Percentiles rank a stretch among this genome's conserved stretches.
Conservation (phyloP, 2,329 filamentous ascomycete species). For the Fusarium sacchari region DNA sequence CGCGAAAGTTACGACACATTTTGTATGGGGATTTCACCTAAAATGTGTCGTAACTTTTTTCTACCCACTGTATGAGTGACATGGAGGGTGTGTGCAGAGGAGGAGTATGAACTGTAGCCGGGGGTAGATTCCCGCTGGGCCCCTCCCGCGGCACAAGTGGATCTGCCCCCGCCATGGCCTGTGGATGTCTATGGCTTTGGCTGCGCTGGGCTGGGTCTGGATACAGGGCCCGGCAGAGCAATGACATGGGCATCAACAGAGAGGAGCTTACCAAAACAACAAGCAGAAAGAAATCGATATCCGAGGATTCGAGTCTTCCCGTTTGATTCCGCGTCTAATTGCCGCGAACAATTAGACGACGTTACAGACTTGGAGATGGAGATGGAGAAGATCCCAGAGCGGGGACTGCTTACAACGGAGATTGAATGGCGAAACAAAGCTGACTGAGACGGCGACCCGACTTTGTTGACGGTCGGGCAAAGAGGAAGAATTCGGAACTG, state of each 20-base stretch:
- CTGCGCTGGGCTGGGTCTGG: constrained; percentile 2
- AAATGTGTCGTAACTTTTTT: too few relatives aligned
- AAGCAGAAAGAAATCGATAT: constrained; percentile 29
- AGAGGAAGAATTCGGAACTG: constrained; percentile 18
- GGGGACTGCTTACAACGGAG: constrained; percentile 14
- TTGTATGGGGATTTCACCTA: too few relatives aligned
- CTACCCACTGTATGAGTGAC: too few relatives aligned
- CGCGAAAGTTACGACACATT: too few relatives aligned
- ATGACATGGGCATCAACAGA: constrained; percentile 16
- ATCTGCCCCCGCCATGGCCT: constrained; percentile 17
- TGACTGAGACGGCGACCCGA: constrained; percentile 23
- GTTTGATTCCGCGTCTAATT: constrained; percentile 23
- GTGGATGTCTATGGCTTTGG: background rate
- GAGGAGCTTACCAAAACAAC: constrained; percentile 34
- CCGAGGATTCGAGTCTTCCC: constrained; percentile 10
- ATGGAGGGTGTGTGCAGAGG: constrained; percentile 12
- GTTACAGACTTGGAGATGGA: constrained; percentile 2
- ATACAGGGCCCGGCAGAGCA: constrained; percentile 15
- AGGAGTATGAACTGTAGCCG: constrained; percentile 28
- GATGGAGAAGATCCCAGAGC: background rate
- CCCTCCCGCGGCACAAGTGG: constrained; percentile 34
- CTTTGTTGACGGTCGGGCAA: constrained; percentile 23
- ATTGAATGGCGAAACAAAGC: constrained; percentile 24
- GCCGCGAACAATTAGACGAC: constrained; percentile 15
- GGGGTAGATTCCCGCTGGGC: constrained; percentile 38